Evolutionary conservation across 1,284 basidiomycete genomes (phyloP).

Genomic region (Afroboletus lepidellus): DNA sequence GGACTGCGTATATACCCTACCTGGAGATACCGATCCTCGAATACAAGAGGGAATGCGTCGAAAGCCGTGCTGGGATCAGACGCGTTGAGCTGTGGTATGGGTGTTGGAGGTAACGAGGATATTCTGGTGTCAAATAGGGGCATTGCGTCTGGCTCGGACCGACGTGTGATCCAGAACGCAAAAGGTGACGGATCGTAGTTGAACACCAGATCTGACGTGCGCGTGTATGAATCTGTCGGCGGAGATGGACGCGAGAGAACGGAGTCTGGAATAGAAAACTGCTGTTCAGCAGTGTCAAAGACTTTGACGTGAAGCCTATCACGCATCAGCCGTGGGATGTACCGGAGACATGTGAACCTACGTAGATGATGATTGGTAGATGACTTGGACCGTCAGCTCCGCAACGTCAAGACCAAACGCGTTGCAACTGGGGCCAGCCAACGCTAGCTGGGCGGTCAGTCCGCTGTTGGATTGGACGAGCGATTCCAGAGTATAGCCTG

Average conservation of each 20-base stretch:
- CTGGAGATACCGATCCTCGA: slow-evolving; percentile 69
- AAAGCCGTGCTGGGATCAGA: slow-evolving; percentile 49
- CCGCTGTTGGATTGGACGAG: slow-evolving; percentile 47
- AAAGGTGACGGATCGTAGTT: slow-evolving; percentile 65
- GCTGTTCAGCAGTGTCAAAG: slow-evolving; percentile 59
- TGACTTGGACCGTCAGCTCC: slow-evolving; percentile 61
- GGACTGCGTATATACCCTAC: slow-evolving; percentile 16
- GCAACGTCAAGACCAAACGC: slow-evolving; percentile 68
- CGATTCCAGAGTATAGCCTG: slow-evolving; percentile 53
- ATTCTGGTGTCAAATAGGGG: slow-evolving; percentile 73
- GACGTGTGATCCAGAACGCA: slow-evolving; percentile 74
- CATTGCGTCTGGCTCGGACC: slow-evolving; percentile 49
- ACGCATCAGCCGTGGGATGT: not conserved
- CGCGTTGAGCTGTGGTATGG: slow-evolving; percentile 48
- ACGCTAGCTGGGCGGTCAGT: slow-evolving; percentile 53
- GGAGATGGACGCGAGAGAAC: slow-evolving; percentile 49
- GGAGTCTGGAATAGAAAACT: slow-evolving; percentile 66
- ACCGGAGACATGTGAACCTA: slow-evolving; percentile 21
- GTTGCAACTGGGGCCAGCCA: slow-evolving; percentile 64
- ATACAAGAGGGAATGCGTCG: slow-evolving; percentile 60
- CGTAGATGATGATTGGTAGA: slow-evolving; percentile 61
- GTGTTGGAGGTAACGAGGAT: slow-evolving; percentile 50
- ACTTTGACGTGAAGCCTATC: slow-evolving; percentile 73
- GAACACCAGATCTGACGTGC: slow-evolving; percentile 57
- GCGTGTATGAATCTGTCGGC: slow-evolving; percentile 33